These are phyloP conservation scores for Panicum miliaceum DNA, from an alignment of 176 grass and related monocot species.

Conservation along the genomic window DNA sequence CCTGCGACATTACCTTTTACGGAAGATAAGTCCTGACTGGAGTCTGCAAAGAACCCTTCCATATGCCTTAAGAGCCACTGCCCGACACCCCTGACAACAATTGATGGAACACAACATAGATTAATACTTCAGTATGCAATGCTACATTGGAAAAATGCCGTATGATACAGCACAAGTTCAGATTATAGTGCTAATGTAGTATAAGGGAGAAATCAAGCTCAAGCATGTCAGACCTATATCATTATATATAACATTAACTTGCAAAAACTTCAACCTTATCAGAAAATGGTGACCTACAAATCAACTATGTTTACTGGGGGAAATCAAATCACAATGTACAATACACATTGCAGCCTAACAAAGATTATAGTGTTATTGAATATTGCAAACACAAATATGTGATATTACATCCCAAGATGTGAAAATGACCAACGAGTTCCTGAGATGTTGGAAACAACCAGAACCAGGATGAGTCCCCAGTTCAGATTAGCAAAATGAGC, in stretches of 20 bases:
- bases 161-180: background rate
- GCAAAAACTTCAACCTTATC: too few species aligned
- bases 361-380: background rate
- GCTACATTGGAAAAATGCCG: background rate
- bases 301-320: background rate
- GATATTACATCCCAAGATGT: background rate
- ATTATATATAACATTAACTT: too few species aligned
- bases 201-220: background rate
- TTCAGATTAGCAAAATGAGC: background rate
- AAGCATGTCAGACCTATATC: background rate
- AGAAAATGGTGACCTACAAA: too few species aligned
- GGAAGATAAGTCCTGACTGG: constrained; percentile 36
- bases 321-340: background rate
- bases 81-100: constrained; percentile 71
- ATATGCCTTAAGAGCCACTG: constrained; percentile 59
- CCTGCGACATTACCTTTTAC: constrained; percentile 27
- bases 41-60: constrained; percentile 62
- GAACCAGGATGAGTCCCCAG: background rate
- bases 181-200: background rate
- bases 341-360: background rate
- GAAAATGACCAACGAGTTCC: background rate
- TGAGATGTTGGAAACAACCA: background rate
- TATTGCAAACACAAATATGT: background rate
- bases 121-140: background rate
- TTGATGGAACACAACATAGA: background rate